A percentile compares a stretch with the other conserved stretches of the same genome.
Conservation (phyloP, 2,329 filamentous ascomycete species). For the Colletotrichum tanaceti region DNA sequence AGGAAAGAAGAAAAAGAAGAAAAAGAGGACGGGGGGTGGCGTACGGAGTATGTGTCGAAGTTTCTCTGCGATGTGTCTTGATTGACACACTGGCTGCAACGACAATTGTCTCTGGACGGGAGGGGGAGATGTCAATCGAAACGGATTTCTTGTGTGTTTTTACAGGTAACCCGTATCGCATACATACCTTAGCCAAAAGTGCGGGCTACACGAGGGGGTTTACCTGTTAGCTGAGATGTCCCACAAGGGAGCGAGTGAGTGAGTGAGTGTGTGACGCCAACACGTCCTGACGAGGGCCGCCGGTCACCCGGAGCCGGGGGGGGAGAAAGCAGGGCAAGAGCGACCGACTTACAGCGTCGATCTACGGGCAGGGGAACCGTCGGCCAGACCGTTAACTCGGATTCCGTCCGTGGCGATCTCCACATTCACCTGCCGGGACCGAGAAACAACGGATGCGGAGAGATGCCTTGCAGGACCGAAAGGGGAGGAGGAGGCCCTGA, state of each 20-base stretch:
- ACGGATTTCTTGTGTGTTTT: not conserved
- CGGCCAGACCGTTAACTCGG: slow-evolving; percentile 18
- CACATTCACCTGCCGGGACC: slow-evolving; percentile 1
- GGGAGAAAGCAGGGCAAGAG: too few relatives aligned
- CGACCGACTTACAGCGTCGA: slow-evolving; percentile 37
- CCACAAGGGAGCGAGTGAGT: too few relatives aligned
- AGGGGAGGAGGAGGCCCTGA: slow-evolving; percentile 5
- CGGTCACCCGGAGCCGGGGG: slow-evolving; percentile 13
- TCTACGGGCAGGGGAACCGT: slow-evolving; percentile 18
- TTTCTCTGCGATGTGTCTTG: slow-evolving; percentile 56
- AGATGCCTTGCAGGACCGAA: slow-evolving; percentile 17
- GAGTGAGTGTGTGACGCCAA: not conserved
- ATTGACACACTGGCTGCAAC: slow-evolving; percentile 56
- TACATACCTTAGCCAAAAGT: slow-evolving; percentile 43
- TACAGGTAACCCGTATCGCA: not conserved
- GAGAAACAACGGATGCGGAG: slow-evolving; percentile 23
- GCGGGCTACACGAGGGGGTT: slow-evolving; percentile 23
- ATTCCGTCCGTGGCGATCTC: slow-evolving; percentile 28
- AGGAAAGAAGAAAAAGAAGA: too few relatives aligned
- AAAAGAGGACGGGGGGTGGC: not conserved
- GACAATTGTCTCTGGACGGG: slow-evolving; percentile 55
- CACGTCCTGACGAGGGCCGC: not conserved
- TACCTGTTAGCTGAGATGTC: slow-evolving; percentile 5
- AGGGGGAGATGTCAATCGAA: slow-evolving; percentile 4
- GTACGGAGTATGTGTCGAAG: slow-evolving; percentile 55